Percentiles rank a stretch among this genome's conserved stretches.
These are phyloP conservation scores for Brachypodium distachyon DNA, from an alignment of 202 grass and related monocot species.

Conservation along the genomic window DNA sequence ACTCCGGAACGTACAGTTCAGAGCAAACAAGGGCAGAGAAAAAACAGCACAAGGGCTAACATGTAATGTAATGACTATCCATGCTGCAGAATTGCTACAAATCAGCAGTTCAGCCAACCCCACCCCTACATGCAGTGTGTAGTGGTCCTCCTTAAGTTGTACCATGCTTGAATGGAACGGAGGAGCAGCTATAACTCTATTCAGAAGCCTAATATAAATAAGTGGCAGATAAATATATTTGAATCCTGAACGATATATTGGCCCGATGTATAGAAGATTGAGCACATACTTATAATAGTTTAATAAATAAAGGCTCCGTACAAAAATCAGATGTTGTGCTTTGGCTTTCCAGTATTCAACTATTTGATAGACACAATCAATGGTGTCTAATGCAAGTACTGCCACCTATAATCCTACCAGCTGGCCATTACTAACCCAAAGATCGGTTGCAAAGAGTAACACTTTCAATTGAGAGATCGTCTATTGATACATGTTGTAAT, in stretches of 20 bases:
- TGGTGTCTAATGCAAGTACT: background rate
- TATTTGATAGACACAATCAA: background rate
- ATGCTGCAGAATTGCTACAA: background rate
- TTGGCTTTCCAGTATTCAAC: background rate
- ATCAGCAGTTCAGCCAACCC: too few relatives aligned
- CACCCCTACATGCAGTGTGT: background rate
- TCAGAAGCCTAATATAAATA: background rate
- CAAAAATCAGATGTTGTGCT: background rate
- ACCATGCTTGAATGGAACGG: background rate
- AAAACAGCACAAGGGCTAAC: too few relatives aligned
- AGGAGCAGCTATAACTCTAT: background rate
- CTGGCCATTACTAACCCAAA: background rate
- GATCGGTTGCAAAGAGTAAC: background rate
- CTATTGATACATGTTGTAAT: background rate
- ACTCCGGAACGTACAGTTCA: background rate
- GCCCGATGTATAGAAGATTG: background rate
- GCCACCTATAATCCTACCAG: background rate
- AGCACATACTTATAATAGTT: too few relatives aligned
- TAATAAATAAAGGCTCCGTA: background rate
- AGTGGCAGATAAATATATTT: background rate
- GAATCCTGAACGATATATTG: background rate
- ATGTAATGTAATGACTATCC: too few relatives aligned
- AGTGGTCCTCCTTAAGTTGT: background rate
- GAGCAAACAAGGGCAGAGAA: background rate
- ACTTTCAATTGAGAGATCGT: background rate